Evolutionary conservation across 495 filamentous ascomycete species (phyloP).

Genomic region (Podospora pseudoanserina): DNA sequence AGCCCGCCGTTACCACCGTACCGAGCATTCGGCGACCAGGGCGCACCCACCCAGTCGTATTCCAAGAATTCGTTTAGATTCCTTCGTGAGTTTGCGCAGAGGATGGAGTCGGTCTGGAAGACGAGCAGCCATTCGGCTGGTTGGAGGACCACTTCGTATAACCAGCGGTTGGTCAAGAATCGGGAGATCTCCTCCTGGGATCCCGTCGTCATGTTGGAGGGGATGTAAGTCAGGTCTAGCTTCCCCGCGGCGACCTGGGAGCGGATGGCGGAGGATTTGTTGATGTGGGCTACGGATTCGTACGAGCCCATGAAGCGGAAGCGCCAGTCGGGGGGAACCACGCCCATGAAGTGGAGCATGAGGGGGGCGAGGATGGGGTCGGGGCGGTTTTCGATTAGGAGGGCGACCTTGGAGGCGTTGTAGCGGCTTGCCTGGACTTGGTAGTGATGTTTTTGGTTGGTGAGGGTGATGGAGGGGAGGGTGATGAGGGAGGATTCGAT

Average conservation of each 20-base stretch:
- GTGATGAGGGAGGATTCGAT: slow-evolving; percentile 12
- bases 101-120: slow-evolving; percentile 50
- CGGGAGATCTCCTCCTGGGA: slow-evolving; percentile 45
- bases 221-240: slow-evolving; percentile 46
- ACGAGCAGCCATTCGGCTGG: slow-evolving; percentile 46
- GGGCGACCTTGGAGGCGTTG: slow-evolving; percentile 48
- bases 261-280: slow-evolving; percentile 37
- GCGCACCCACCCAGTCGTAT: slow-evolving; percentile 53
- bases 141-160: slow-evolving; percentile 43
- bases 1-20: slow-evolving; percentile 52
- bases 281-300: slow-evolving; percentile 38
- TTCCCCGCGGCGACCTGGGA: slow-evolving; percentile 40
- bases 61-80: slow-evolving; percentile 47
- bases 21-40: slow-evolving; percentile 40
- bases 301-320: slow-evolving; percentile 49
- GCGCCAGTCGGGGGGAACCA: slow-evolving; percentile 53
- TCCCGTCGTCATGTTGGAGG: slow-evolving; percentile 40
- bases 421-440: slow-evolving; percentile 29
- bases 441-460: slow-evolving; percentile 24
- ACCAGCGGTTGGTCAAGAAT: slow-evolving; percentile 45
- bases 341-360: slow-evolving; percentile 49
- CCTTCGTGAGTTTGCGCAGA: slow-evolving; percentile 46
- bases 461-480: slow-evolving; percentile 31
- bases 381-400: slow-evolving; percentile 48
- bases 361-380: slow-evolving; percentile 43